A percentile compares a stretch with the other conserved stretches of the same genome.
Conservation (phyloP, 805 yeast species). For the Teunomyces gatunensis region DNA sequence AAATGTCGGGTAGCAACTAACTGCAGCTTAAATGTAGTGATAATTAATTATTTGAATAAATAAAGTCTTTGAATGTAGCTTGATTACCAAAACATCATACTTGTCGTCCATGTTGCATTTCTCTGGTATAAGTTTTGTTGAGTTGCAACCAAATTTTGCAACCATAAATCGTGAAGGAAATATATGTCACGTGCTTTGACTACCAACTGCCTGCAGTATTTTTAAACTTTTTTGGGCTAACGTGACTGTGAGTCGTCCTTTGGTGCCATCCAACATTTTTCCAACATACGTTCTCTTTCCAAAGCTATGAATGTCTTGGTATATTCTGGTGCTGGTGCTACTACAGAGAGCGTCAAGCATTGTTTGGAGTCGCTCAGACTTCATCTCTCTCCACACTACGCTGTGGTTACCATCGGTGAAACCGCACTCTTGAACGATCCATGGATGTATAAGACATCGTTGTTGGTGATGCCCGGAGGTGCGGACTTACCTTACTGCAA, state of each 20-base stretch:
- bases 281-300: constrained; percentile 1
- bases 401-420: constrained; percentile 71
- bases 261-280: background rate
- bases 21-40: no score
- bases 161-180: no score
- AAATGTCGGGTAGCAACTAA: no score
- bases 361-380: constrained; percentile 72
- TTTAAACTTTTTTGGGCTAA: background rate
- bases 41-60: no score
- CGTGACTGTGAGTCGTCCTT: constrained; percentile 3
- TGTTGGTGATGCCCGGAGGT: constrained; percentile 92
- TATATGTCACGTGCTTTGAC: no score
- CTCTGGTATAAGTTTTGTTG: no score
- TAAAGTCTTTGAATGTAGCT: no score
- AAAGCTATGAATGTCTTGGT: constrained; percentile 34
- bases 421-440: constrained; percentile 72
- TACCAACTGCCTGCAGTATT: background rate
- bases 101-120: no score
- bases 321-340: constrained; percentile 65
- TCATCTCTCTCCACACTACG: constrained; percentile 82
- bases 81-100: no score
- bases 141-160: no score
- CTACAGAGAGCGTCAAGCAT: constrained; percentile 82
- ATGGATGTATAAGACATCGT: constrained; percentile 77
- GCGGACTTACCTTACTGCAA: constrained; percentile 88